Evolutionary conservation across 2,329 filamentous ascomycete genomes (phyloP).

Genomic region (Apiospora pterosperma): DNA sequence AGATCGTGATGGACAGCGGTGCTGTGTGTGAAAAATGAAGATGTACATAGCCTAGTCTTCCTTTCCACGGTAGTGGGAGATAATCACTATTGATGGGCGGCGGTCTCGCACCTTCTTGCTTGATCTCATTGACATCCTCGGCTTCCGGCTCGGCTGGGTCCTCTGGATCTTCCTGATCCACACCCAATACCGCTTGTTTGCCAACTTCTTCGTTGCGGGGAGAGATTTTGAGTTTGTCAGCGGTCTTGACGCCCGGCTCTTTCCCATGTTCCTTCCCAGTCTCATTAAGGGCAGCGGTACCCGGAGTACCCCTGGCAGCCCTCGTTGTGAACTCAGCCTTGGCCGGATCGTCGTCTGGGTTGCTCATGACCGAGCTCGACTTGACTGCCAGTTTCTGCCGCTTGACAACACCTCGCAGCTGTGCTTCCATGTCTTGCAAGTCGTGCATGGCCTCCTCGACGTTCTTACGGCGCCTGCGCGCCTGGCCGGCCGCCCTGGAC

Average conservation of each 20-base stretch:
- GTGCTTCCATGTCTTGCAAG: conserved; percentile 47
- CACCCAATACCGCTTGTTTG: not conserved
- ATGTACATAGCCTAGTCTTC: conserved; percentile 77
- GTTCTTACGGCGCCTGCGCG: conserved; percentile 17
- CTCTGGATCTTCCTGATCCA: conserved; percentile 9
- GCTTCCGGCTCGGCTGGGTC: conserved; percentile 14
- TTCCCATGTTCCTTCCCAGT: not conserved
- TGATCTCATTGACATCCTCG: conserved; percentile 17
- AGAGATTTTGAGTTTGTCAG: not conserved
- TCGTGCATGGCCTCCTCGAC: conserved; percentile 39
- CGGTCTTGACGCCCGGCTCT: not conserved
- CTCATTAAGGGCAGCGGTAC: conserved; percentile 1
- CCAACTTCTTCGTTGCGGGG: not conserved
- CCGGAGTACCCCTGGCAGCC: conserved; percentile 7
- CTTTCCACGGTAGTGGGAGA: conserved; percentile 86
- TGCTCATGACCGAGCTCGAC: conserved; percentile 29
- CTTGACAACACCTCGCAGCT: conserved; percentile 39
- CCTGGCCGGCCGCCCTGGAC: not conserved
- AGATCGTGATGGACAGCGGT: not conserved
- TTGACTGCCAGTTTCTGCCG: conserved; percentile 45
- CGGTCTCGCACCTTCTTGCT: conserved; percentile 46
- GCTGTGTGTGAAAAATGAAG: conserved; percentile 1
- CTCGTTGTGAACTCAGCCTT: conserved; percentile 31
- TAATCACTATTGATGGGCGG: conserved; percentile 80
- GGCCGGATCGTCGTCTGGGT: conserved; percentile 19